Evolutionary conservation across 2,329 filamentous ascomycete genomes (phyloP).

Genomic region (Colletotrichum shisoi): DNA sequence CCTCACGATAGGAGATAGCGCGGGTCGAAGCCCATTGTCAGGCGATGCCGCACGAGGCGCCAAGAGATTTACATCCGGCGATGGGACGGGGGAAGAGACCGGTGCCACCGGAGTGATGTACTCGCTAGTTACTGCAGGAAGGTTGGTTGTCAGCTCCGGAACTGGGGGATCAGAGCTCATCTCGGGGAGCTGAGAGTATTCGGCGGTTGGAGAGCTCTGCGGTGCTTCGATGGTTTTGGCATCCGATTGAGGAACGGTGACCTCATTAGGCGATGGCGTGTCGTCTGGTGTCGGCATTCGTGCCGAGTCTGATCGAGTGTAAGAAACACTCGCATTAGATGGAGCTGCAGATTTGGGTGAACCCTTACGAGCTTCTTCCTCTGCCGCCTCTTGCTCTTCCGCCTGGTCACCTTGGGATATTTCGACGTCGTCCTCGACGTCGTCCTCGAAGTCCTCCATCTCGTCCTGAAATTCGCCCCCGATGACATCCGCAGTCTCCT

Average conservation of each 20-base stretch:
- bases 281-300: conserved; percentile 64
- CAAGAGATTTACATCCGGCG: conserved; percentile 36
- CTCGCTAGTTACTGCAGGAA: conserved; percentile 22
- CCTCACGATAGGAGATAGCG: conserved; percentile 66
- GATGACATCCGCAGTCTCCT: not conserved
- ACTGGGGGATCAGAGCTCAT: conserved; percentile 33
- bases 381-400: conserved; percentile 27
- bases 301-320: conserved; percentile 52
- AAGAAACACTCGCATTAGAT: conserved; percentile 46
- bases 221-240: conserved; percentile 33
- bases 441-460: conserved; percentile 6
- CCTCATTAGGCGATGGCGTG: conserved; percentile 52
- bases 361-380: conserved; percentile 32
- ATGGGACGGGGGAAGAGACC: conserved; percentile 48
- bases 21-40: conserved; percentile 52
- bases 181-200: conserved; percentile 6
- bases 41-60: conserved; percentile 32
- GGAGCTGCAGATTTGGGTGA: conserved; percentile 33
- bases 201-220: conserved; percentile 21
- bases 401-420: conserved; percentile 2
- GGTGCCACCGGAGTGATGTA: conserved; percentile 51
- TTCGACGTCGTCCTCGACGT: conserved; percentile 23
- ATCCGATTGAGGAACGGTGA: conserved; percentile 31
- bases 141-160: conserved; percentile 17
- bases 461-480: conserved; percentile 23